Percentiles rank a stretch among this genome's conserved stretches.
These are phyloP conservation scores for Aquanectria penicillioides DNA, from an alignment of 2,329 filamentous ascomycete species.

Conservation along the genomic window DNA sequence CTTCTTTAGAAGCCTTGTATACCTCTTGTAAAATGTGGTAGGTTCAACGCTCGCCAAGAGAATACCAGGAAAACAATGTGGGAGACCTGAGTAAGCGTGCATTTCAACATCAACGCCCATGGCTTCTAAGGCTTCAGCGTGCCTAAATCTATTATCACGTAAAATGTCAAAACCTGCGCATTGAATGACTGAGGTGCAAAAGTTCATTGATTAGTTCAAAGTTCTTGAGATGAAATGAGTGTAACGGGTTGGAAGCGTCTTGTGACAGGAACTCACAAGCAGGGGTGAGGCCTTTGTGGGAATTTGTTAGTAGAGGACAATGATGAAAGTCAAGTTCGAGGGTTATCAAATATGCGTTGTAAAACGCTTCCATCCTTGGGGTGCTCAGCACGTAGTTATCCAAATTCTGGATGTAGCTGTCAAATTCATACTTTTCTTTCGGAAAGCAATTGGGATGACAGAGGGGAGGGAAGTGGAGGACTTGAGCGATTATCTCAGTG, in stretches of 20 bases:
- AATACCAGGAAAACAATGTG: constrained; percentile 34
- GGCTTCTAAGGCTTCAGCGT: constrained; percentile 27
- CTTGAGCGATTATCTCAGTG: constrained; percentile 34
- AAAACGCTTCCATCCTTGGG: constrained; percentile 18
- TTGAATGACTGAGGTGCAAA: constrained; percentile 29
- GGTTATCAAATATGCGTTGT: constrained; percentile 23
- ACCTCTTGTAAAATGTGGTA: constrained; percentile 10
- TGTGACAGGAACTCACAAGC: constrained; percentile 34
- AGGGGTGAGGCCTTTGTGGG: constrained; percentile 26
- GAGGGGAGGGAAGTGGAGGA: constrained; percentile 28
- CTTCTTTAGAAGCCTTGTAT: constrained; percentile 18
- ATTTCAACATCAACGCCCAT: constrained; percentile 29
- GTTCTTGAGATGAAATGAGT: fast-evolving
- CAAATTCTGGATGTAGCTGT: constrained; percentile 34
- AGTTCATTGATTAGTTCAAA: not conserved
- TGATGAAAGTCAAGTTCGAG: constrained; percentile 27
- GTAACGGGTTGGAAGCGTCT: not conserved
- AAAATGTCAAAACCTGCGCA: constrained; percentile 31
- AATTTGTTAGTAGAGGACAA: constrained; percentile 34
- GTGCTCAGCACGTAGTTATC: constrained; percentile 21
- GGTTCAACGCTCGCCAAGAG: not conserved
- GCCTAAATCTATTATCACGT: constrained; percentile 34
- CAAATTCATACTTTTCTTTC: constrained; percentile 33
- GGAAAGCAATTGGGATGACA: constrained; percentile 41
- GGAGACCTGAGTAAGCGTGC: constrained; percentile 31